Evolutionary conservation across 805 yeast genomes (phyloP).

Genomic region (Candida glaebosa): DNA sequence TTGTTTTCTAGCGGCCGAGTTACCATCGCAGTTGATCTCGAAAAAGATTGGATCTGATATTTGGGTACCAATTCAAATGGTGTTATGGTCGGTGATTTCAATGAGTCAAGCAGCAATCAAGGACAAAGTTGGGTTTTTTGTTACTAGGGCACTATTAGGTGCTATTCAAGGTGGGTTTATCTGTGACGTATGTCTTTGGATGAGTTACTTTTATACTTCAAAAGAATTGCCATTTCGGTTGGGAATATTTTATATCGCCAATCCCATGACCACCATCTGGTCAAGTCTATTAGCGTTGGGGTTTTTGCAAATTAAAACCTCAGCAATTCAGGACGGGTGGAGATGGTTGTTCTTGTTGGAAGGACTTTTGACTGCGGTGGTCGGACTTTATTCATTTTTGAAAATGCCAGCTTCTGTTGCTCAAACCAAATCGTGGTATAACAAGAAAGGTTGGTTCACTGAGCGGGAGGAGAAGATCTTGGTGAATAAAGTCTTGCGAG

Average conservation of each 20-base stretch:
- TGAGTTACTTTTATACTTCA: conserved; percentile 62
- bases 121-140: conserved; percentile 40
- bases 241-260: conserved; percentile 56
- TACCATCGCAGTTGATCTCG: conserved; percentile 64
- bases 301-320: conserved; percentile 47
- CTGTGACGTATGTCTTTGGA: conserved; percentile 60
- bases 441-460: conserved; percentile 45
- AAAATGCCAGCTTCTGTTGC: conserved; percentile 53
- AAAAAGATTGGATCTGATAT: conserved; percentile 60
- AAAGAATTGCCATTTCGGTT: conserved; percentile 55
- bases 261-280: conserved; percentile 36
- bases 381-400: conserved; percentile 44
- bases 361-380: conserved; percentile 49
- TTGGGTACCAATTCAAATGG: conserved; percentile 59
- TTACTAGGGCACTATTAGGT: conserved; percentile 52
- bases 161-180: conserved; percentile 66
- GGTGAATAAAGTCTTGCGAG: conserved; percentile 56
- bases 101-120: conserved; percentile 48
- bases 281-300: conserved; percentile 45
- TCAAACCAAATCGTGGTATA: conserved; percentile 46
- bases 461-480: conserved; percentile 55
- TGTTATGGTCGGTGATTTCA: conserved; percentile 55
- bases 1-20: conserved; percentile 53
- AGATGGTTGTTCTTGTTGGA: conserved; percentile 60
- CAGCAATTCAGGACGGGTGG: conserved; percentile 51